Evolutionary conservation across 306 rosid genomes (phyloP), one percentile per base, ranked within the genome.

Genomic region (Sindora glabra): DNA sequence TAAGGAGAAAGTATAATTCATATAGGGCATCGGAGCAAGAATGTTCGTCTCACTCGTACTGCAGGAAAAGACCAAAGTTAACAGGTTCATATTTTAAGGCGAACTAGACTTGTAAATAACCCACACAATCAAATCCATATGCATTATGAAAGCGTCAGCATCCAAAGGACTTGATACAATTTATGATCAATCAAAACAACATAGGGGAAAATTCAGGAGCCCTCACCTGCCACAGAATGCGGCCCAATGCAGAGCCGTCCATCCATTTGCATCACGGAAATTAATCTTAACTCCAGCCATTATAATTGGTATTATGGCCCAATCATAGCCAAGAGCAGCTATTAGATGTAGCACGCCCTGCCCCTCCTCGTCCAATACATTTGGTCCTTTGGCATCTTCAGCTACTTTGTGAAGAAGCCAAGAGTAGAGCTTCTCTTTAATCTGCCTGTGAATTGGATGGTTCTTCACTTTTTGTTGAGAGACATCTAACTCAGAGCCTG

Each of bases 231-330:
- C 92, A 77, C 59, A 71, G 59, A 52, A 86, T 50, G 97, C 97
- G 27, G 95, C 97, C 97, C 97, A 89, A 67, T 89, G 97, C 57
- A 89, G 68, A 45, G 95, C 97, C 7, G 97, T 83, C 97, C 95
- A 89, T 37, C 97, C 97, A 69, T 83, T 89, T 40, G 69, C 55
- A 49, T 89, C 97, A 15, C 97, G 87, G 76, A 89, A 89, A 75
- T 89, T 89, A 62, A 89, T 81, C 64, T 77, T 83, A 65, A 83
- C 95, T 59, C 95, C 92, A 23, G 92, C 80, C 65, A 64, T 63
- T 55, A 86, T 71, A 75, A 78, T 77, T 67, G 92, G 92, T 33
- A 62, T 68, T 66, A 89, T 75, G 67, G 86, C 87, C 97, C 97
- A 89, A 73, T 83, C 83, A 74, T 83, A 89, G 58, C 84, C 92